Evolutionary conservation across 2,329 filamentous ascomycete species (phyloP).

Genomic region (Septoria petroselini): DNA sequence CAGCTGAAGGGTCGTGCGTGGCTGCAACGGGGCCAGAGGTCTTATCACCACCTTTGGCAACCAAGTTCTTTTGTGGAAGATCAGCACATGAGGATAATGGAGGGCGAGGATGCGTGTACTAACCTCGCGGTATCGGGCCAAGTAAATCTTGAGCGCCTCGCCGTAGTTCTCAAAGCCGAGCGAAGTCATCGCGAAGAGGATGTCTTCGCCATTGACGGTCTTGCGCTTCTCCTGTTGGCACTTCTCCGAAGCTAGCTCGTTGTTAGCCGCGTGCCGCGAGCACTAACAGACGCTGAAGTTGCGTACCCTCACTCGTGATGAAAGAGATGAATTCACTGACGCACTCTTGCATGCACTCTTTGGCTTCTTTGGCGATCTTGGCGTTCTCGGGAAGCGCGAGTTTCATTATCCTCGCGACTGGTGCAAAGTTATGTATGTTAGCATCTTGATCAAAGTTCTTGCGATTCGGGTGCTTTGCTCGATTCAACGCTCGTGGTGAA

Average conservation of each 20-base stretch:
- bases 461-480: slow-evolving; percentile 33
- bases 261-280: slow-evolving; percentile 20
- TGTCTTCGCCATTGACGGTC: slow-evolving; percentile 98
- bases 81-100: slow-evolving; percentile 16
- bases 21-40: slow-evolving; percentile 45
- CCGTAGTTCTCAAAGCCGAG: slow-evolving; percentile 98
- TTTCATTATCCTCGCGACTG: slow-evolving; percentile 99
- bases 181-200: slow-evolving; percentile 98
- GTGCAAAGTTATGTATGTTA: slow-evolving; percentile 90
- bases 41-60: slow-evolving; percentile 66
- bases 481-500: slow-evolving; percentile 30
- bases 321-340: slow-evolving; percentile 99
- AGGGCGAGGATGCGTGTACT: slow-evolving; percentile 45
- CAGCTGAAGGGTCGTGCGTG: slow-evolving; percentile 33
- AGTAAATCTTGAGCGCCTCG: slow-evolving; percentile 95
- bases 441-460: slow-evolving; percentile 61
- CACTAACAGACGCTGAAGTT: slow-evolving; percentile 18
- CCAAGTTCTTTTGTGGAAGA: slow-evolving; percentile 63
- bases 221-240: slow-evolving; percentile 99
- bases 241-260: slow-evolving; percentile 80
- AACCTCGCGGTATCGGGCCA: slow-evolving; percentile 97
- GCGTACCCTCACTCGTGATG: slow-evolving; percentile 95
- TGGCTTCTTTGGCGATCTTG: slow-evolving; percentile 94
- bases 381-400: slow-evolving; percentile 94
- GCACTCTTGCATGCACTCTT: slow-evolving; percentile 99